Conservation (phyloP, 192 early-diverging fungal species). For the Podila horticola region DNA sequence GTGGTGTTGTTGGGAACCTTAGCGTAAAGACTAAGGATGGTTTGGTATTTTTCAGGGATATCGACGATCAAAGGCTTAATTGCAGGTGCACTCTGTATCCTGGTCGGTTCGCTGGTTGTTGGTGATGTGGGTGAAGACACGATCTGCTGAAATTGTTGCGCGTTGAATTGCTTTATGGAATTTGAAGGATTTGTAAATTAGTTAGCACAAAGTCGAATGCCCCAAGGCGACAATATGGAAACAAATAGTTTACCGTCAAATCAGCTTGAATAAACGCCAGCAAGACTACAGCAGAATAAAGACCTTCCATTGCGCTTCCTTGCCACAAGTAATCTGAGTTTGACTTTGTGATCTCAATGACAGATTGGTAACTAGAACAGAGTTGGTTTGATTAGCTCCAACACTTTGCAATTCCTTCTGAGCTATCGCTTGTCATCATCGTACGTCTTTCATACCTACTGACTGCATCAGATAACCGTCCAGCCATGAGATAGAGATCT, state of each 20-base stretch:
- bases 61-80: conserved; percentile 60
- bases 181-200: background rate
- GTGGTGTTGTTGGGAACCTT: conserved; percentile 58
- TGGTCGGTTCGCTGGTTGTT: conserved; percentile 24
- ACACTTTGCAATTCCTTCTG: background rate
- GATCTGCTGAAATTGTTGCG: conserved; percentile 30
- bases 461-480: conserved; percentile 77
- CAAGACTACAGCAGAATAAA: conserved; percentile 69
- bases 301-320: conserved; percentile 76
- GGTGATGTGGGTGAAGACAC: conserved; percentile 46
- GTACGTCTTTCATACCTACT: conserved; percentile 48
- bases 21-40: conserved; percentile 71
- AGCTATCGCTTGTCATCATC: background rate
- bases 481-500: conserved; percentile 81
- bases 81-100: conserved; percentile 20
- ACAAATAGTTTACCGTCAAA: conserved; percentile 57
- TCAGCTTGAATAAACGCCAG: conserved; percentile 69
- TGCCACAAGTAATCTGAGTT: conserved; percentile 82
- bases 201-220: background rate
- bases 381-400: background rate
- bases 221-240: background rate
- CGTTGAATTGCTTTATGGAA: conserved; percentile 22
- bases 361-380: conserved; percentile 64
- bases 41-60: conserved; percentile 74
- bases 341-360: conserved; percentile 73